Percentiles rank a stretch among this genome's conserved stretches.
These are phyloP conservation scores for Clonostachys chloroleuca DNA, from an alignment of 2,329 filamentous ascomycete genomes.

Conservation along the genomic window DNA sequence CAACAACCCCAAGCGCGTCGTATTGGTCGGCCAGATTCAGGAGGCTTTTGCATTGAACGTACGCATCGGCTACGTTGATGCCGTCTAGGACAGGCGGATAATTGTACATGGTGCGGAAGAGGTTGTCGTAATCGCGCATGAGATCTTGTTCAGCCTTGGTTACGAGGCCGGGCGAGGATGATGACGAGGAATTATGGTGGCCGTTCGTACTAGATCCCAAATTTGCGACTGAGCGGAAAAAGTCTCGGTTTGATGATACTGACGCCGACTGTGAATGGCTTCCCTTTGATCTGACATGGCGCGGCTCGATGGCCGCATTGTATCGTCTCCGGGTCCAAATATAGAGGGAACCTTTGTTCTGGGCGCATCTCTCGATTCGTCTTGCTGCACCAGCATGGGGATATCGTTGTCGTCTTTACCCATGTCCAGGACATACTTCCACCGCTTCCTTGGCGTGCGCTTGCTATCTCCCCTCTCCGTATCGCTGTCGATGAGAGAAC, in stretches of 20 bases:
- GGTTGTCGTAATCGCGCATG: slow-evolving; percentile 89
- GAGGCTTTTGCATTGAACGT: slow-evolving; percentile 89
- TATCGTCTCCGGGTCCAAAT: slow-evolving; percentile 16
- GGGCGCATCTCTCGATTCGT: slow-evolving; percentile 25
- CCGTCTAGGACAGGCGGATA: slow-evolving; percentile 77
- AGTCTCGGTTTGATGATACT: slow-evolving; percentile 40
- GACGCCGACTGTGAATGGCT: slow-evolving; percentile 50
- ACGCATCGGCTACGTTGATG: slow-evolving; percentile 86
- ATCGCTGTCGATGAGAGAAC: slow-evolving; percentile 9
- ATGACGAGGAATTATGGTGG: slow-evolving; percentile 26
- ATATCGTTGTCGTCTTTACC: slow-evolving; percentile 69
- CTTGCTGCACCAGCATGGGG: slow-evolving; percentile 84
- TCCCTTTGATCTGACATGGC: slow-evolving; percentile 28
- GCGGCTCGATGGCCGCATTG: neutral
- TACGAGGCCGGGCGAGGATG: slow-evolving; percentile 30
- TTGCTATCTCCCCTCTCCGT: slow-evolving; percentile 8
- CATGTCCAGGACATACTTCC: slow-evolving; percentile 86
- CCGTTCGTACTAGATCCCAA: slow-evolving; percentile 44
- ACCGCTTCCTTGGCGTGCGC: slow-evolving; percentile 45
- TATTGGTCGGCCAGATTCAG: slow-evolving; percentile 91
- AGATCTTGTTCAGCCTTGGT: slow-evolving; percentile 67
- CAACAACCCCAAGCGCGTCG: slow-evolving; percentile 82
- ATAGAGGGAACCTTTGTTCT: slow-evolving; percentile 16
- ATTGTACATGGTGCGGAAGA: slow-evolving; percentile 96
- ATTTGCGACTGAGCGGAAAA: slow-evolving; percentile 86